Conservation (phyloP, 352 stramenopile genomes). For the Pythium vanterpoolii region DNA sequence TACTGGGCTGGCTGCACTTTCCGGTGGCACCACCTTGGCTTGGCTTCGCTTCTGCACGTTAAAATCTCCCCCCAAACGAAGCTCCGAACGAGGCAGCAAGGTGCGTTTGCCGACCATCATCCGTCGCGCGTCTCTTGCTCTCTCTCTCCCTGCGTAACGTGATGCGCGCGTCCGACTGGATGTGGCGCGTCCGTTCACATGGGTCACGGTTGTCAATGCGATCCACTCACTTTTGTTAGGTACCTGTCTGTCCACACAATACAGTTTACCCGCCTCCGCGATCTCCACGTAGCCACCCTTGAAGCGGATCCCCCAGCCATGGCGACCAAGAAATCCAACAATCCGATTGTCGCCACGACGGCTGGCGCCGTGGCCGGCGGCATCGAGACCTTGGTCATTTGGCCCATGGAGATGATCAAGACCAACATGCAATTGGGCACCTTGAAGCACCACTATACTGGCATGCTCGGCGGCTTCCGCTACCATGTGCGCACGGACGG, state of each 20-base stretch:
- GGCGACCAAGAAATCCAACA: conserved; percentile 62
- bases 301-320: conserved; percentile 1
- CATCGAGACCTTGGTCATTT: conserved; percentile 88
- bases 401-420: conserved; percentile 96
- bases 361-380: conserved; percentile 84
- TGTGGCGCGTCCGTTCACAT: not conserved
- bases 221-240: conserved; percentile 18
- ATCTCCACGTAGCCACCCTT: too few species aligned
- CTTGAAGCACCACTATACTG: conserved; percentile 70
- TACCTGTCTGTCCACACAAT: conserved; percentile 8
- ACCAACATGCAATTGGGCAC: conserved; percentile 90
- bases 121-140: not conserved
- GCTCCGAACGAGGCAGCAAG: not conserved
- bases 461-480: conserved; percentile 68
- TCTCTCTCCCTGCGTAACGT: not conserved
- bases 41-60: not conserved
- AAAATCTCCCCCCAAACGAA: not conserved
- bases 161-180: not conserved
- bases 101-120: not conserved
- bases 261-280: too few species aligned
- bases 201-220: not conserved
- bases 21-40: conserved; percentile 4
- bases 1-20: not conserved
- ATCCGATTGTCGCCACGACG: conserved; percentile 78
- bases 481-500: conserved; percentile 72